Evolutionary conservation across 805 yeast genomes (phyloP).

Genomic region (Peterozyma xylosa): DNA sequence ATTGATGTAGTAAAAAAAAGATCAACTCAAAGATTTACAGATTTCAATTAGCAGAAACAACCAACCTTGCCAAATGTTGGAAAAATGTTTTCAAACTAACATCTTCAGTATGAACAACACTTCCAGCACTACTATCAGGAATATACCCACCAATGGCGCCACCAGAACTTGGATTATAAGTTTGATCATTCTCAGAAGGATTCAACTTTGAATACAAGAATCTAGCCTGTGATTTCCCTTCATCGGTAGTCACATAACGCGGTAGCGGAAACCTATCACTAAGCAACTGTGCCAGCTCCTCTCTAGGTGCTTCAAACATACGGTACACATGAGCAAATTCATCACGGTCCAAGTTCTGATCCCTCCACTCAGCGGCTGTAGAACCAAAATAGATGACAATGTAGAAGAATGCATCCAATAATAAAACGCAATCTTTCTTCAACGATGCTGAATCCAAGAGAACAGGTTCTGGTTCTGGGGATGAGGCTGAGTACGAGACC

Average conservation of each 20-base stretch:
- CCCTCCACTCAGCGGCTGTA: slow-evolving; percentile 94
- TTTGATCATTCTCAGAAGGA: slow-evolving; percentile 72
- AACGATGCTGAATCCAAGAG: slow-evolving; percentile 89
- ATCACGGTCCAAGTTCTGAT: slow-evolving; percentile 87
- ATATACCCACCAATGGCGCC: slow-evolving; percentile 42
- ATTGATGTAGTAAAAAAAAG: no score
- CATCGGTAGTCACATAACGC: slow-evolving; percentile 93
- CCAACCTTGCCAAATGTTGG: slow-evolving; percentile 88
- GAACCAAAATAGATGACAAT: slow-evolving; percentile 93
- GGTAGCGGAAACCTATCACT: slow-evolving; percentile 97
- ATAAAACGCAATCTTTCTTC: slow-evolving; percentile 77
- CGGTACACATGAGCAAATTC: slow-evolving; percentile 85
- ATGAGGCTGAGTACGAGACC: slow-evolving; percentile 75
- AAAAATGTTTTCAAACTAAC: slow-evolving; percentile 91
- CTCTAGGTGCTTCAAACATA: slow-evolving; percentile 80
- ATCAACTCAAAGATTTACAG: no score
- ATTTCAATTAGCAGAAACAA: slow-evolving; percentile 34
- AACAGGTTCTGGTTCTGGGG: slow-evolving; percentile 82
- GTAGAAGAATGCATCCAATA: slow-evolving; percentile 94
- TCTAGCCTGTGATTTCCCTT: slow-evolving; percentile 98
- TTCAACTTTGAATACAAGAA: slow-evolving; percentile 91
- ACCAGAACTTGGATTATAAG: slow-evolving; percentile 30
- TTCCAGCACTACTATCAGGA: slow-evolving; percentile 33
- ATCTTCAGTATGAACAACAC: slow-evolving; percentile 93
- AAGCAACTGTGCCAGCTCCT: slow-evolving; percentile 86